These are phyloP conservation scores for Penicillium bialowiezense DNA, from an alignment of 495 filamentous ascomycete species.

Conservation along the genomic window DNA sequence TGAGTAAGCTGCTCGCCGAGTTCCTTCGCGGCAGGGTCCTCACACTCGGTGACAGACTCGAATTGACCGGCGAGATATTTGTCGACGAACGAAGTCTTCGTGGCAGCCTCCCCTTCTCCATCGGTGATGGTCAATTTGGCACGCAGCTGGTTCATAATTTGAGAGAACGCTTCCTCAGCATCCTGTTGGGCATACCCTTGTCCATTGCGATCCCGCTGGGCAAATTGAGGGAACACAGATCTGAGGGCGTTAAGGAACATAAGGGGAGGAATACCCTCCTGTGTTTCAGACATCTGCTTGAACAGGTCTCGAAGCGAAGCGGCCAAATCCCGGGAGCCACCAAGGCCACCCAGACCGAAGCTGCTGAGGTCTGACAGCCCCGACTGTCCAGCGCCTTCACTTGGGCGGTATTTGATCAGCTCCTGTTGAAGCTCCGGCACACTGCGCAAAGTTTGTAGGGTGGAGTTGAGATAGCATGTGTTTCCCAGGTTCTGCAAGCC, in stretches of 20 bases:
- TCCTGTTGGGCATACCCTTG: conserved; percentile 92
- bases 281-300: conserved; percentile 89
- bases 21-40: conserved; percentile 75
- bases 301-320: conserved; percentile 81
- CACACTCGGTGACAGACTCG: conserved; percentile 72
- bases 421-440: conserved; percentile 90
- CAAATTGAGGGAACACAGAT: conserved; percentile 86
- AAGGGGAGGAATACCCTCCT: conserved; percentile 80
- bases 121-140: conserved; percentile 71
- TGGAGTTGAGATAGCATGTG: conserved; percentile 98
- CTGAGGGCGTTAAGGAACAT: conserved; percentile 83
- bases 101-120: conserved; percentile 38
- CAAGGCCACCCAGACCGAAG: conserved; percentile 59
- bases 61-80: conserved; percentile 85
- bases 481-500: conserved; percentile 93
- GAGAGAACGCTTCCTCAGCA: conserved; percentile 97
- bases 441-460: conserved; percentile 80
- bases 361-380: conserved; percentile 49
- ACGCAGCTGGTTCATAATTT: conserved; percentile 84
- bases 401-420: conserved; percentile 63
- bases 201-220: conserved; percentile 75
- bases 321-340: conserved; percentile 69
- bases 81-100: conserved; percentile 74
- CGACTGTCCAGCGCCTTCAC: conserved; percentile 31
- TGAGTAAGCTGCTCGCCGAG: conserved; percentile 66